Conservation (phyloP, 2,329 filamentous ascomycete species). For the Diplodia mutila region DNA sequence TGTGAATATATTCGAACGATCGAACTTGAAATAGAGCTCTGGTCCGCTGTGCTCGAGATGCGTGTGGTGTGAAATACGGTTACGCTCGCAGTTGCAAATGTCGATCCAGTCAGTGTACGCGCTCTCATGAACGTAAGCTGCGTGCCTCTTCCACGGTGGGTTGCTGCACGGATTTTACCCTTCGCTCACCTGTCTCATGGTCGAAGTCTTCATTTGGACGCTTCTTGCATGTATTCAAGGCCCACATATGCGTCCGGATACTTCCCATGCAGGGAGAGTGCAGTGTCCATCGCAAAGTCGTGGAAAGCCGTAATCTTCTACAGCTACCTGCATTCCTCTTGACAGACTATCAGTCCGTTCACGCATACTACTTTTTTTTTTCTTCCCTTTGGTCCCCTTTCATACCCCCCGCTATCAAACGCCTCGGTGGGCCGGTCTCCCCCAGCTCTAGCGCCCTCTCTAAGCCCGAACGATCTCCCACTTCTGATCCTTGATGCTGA, state of each 20-base stretch:
- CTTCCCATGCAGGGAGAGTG: too few species aligned
- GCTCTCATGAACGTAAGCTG: too few species aligned
- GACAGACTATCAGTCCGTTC: not conserved
- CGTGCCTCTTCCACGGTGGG: not conserved
- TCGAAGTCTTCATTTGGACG: too few species aligned
- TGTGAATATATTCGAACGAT: not conserved
- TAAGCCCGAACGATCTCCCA: slow-evolving; percentile 76
- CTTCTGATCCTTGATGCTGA: slow-evolving; percentile 85
- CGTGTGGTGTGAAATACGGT: not conserved
- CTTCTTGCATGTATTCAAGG: too few species aligned
- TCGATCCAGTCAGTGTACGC: not conserved
- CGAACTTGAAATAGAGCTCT: not conserved
- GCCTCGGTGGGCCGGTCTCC: too few species aligned
- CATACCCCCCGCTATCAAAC: too few species aligned
- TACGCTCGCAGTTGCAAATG: not conserved
- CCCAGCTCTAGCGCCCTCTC: not conserved
- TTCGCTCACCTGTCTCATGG: too few species aligned
- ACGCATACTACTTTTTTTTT: not conserved
- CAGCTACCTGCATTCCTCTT: not conserved
- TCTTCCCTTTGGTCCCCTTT: not conserved
- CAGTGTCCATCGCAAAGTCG: too few species aligned
- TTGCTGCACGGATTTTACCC: not conserved
- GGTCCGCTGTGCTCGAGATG: not conserved
- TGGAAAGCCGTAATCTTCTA: not conserved
- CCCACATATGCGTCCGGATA: too few species aligned